A percentile compares a stretch with the other conserved stretches of the same genome.
These are phyloP conservation scores for Cystobasidium sp. DNA, from an alignment of 1,284 basidiomycete species.

Conservation along the genomic window DNA sequence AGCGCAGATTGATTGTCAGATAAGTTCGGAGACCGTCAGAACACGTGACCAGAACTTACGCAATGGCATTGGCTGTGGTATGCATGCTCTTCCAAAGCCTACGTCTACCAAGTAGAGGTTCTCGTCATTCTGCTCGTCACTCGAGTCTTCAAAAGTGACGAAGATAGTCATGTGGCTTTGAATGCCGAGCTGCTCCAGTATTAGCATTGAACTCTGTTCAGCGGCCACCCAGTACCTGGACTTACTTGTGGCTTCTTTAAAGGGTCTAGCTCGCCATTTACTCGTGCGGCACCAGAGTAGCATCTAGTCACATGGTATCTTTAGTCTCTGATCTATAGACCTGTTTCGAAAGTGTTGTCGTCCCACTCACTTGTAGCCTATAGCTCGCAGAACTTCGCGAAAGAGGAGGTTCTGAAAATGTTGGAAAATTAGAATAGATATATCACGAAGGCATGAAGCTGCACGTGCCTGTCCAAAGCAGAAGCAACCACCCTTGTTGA, in stretches of 20 bases:
- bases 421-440: background rate
- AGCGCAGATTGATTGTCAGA: background rate
- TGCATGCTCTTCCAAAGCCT: slow-evolving; percentile 23
- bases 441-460: background rate
- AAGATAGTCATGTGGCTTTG: slow-evolving; percentile 35
- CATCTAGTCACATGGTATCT: slow-evolving; percentile 1
- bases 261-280: slow-evolving; percentile 11
- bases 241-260: slow-evolving; percentile 15
- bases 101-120: slow-evolving; percentile 36
- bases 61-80: slow-evolving; percentile 25
- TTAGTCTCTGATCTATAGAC: background rate
- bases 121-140: slow-evolving; percentile 19
- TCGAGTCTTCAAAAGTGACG: slow-evolving; percentile 23
- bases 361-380: slow-evolving; percentile 23
- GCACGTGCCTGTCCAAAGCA: slow-evolving; percentile 39
- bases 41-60: slow-evolving; percentile 1
- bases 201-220: background rate
- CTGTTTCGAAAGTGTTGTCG: background rate
- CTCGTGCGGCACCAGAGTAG: slow-evolving; percentile 27
- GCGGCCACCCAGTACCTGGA: background rate
- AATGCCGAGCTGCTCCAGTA: slow-evolving; percentile 1
- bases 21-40: background rate
- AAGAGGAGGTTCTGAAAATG: slow-evolving; percentile 25
- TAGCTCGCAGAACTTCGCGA: slow-evolving; percentile 30
- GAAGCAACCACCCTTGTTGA: slow-evolving; percentile 26